These are phyloP conservation scores for Rhypophila decipiens DNA, from an alignment of 495 filamentous ascomycete species.

Conservation along the genomic window DNA sequence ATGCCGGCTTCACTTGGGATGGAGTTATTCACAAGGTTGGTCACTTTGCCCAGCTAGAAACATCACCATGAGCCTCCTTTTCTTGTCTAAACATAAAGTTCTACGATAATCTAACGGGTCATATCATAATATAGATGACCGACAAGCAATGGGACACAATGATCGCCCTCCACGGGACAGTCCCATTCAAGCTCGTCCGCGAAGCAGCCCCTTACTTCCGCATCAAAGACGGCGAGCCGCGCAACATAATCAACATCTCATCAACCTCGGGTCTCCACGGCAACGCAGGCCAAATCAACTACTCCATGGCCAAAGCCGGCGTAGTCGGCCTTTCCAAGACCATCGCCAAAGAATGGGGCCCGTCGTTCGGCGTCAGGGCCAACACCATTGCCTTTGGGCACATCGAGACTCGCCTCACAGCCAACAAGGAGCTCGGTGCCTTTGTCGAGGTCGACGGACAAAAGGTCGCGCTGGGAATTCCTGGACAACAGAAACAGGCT, in stretches of 20 bases:
- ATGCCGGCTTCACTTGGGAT: conserved; percentile 85
- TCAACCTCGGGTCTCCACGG: conserved; percentile 74
- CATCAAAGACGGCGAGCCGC: conserved; percentile 71
- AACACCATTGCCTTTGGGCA: conserved; percentile 81
- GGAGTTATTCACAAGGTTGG: conserved; percentile 78
- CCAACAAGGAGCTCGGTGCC: conserved; percentile 71
- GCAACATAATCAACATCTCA: conserved; percentile 76
- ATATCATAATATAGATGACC: conserved; percentile 53
- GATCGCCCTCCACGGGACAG: conserved; percentile 70
- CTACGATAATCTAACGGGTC: background rate
- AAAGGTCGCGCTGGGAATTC: conserved; percentile 74
- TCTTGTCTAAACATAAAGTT: no score
- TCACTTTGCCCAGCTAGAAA: background rate
- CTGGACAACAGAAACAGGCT: conserved; percentile 34
- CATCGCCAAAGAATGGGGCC: conserved; percentile 91
- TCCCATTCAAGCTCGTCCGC: conserved; percentile 74
- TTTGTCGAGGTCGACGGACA: conserved; percentile 71
- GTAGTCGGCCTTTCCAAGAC: conserved; percentile 74
- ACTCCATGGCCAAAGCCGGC: conserved; percentile 75
- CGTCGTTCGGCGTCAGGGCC: conserved; percentile 70
- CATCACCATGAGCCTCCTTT: no score
- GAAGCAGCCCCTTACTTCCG: conserved; percentile 80
- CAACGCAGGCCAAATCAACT: conserved; percentile 82
- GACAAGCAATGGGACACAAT: conserved; percentile 91
- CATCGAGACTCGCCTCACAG: conserved; percentile 71